Base-by-base conservation (phyloP, 2,329 filamentous ascomycete species). In the Meredithiella fracta region DNA sequence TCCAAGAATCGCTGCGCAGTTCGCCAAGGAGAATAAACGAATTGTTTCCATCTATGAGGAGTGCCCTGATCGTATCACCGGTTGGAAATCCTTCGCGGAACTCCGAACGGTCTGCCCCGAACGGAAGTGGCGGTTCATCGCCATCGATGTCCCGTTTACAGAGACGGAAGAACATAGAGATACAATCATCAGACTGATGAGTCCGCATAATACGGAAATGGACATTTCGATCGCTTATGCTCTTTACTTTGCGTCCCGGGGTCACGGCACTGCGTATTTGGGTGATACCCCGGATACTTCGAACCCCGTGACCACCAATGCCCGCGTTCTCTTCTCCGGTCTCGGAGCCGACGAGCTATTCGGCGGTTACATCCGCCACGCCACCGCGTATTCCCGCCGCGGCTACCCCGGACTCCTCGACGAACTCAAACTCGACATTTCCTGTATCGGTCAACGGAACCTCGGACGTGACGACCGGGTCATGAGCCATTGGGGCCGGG, bases 141-240 rank as follows among this genome's bases (percentile, higher is more conserved):
- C 82, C 55, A 80, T 82, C 56, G 84, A 98, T 64, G 73, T 98
- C 26, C 85, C 91, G 0, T 96, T 91, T 65, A 65, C 73, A 4
- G 85, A 94, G 62, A 85, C 83, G 0, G 65, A 82, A 47, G 73
- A 75, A 1, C 85, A 94, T 63, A 80, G 86, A 59, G 64, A 75
- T 2, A 75, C 75, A 25, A 78, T 98, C 20, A 77, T 90, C 38
- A 75, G 79, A 1, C 73, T 98, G 17, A 96, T 98, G 66, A 76
- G 85, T 62, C 92, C 92, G 0, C 92, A 98, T 68, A 91, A 95
- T 62, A 98, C 92, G 0, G 92, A 98, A 68, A 98, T 98, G 92
- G 92, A 98, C 64, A 74, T 98, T 0, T 98, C 92, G 2, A 98
- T 98, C 62, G 85, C 86, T 0, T 84, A 79, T 62, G 92, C 92